Base-by-base conservation (phyloP, 1,284 basidiomycete species). In the Macrocystidia cucumis region DNA sequence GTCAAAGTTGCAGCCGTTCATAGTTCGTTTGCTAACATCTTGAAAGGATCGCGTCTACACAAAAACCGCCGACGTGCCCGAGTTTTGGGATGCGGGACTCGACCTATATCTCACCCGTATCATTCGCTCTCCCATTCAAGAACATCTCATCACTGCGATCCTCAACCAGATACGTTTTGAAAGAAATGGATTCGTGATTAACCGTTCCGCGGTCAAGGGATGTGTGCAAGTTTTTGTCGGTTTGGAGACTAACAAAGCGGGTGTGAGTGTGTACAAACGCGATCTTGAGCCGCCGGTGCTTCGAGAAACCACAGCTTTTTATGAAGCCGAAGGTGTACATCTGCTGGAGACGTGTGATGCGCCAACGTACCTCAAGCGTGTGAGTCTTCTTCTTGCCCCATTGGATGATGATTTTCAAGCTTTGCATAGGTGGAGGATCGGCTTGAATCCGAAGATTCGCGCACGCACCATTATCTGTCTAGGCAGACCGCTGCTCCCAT, bases 141-240 rank as follows among this genome's bases (percentile, higher is more conserved):
- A 78, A 24, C 86, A 93, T 49, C 63, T 98, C 44, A 72, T 91
- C 45, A 67, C 73, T 13, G 90, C 91, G 3, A 72, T 98, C 29
- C 72, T 98, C 35, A 78, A 75, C 21, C 88, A 95, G 57, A 82
- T 98, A 35, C 87, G 81, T 46, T 81, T 91, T 40, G 95, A 98
- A 53, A 82, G 95, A 12, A 85, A 95, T 44, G 93, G 93, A 16
- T 86, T 85, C 46, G 78, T 78, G 32, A 93, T 98, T 54, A 92
- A 91, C 55, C 82, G 90, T 19, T 95, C 91, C 5, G 83, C 89
- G 3, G 78, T 98, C 40, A 87, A 91, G 52, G 86, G 85, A 48
- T 91, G 86, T 43, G 82, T 96, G 25, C 91, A 95, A 39, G 84
- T 98, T 41, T 75, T 97, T 30, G 62, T 83, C 34, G 71, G 79